Conservation (phyloP, 164 flowering plant genomes). For the Cinnamomum chago region DNA sequence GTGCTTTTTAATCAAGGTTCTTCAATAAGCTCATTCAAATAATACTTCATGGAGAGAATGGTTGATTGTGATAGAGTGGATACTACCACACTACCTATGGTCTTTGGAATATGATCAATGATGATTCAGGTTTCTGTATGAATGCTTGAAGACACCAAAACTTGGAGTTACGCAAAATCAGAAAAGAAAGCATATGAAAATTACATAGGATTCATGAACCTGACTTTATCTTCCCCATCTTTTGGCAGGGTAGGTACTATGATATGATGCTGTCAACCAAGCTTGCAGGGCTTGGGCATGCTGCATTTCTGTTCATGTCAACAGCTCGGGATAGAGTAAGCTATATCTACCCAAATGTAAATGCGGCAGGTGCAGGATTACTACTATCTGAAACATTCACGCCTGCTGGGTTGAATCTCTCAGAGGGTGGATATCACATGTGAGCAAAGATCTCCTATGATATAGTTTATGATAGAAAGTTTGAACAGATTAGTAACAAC, state of each 20-base stretch:
- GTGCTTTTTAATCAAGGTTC: too few relatives aligned
- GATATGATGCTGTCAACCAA: slow-evolving; percentile 83
- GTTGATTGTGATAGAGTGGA: too few relatives aligned
- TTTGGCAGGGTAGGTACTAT: slow-evolving; percentile 70
- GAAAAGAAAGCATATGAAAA: too few relatives aligned
- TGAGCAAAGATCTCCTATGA: slow-evolving; percentile 5
- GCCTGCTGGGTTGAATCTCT: slow-evolving; percentile 52
- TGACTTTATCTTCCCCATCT: not conserved
- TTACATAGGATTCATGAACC: too few relatives aligned
- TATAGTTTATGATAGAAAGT: not conserved
- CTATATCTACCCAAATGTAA: slow-evolving; percentile 84
- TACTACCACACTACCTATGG: too few relatives aligned
- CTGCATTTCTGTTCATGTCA: slow-evolving; percentile 74
- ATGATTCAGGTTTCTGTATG: too few relatives aligned
- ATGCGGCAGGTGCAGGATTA: slow-evolving; percentile 88
- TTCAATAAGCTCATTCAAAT: too few relatives aligned
- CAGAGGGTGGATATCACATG: slow-evolving; percentile 63
- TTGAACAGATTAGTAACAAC: not conserved
- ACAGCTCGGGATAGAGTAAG: slow-evolving; percentile 77
- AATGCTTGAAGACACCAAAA: too few relatives aligned
- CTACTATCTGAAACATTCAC: slow-evolving; percentile 65
- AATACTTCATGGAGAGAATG: too few relatives aligned
- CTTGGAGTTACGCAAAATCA: too few relatives aligned
- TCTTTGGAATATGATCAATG: too few relatives aligned
- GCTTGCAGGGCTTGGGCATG: slow-evolving; percentile 85